These are phyloP conservation scores for Backusella morwellensis DNA, from an alignment of 192 early-diverging fungal genomes.

Conservation along the genomic window DNA sequence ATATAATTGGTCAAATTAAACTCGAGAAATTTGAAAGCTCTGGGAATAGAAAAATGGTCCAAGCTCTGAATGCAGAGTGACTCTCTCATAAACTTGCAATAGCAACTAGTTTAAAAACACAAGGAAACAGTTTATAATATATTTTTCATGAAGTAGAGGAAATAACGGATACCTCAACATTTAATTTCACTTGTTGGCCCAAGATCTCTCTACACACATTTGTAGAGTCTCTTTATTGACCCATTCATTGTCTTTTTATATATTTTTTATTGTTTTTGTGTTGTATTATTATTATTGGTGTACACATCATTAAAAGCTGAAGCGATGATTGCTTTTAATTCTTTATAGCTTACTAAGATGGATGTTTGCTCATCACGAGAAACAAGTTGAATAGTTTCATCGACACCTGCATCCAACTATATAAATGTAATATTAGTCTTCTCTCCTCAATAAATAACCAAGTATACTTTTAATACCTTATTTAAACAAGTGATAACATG, in stretches of 20 bases:
- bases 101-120: too few species aligned
- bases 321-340: constrained; percentile 92
- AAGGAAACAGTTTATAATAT: too few species aligned
- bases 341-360: constrained; percentile 93
- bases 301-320: constrained; percentile 81
- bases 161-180: too few species aligned
- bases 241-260: background rate
- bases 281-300: background rate
- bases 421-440: background rate
- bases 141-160: too few species aligned
- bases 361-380: constrained; percentile 97
- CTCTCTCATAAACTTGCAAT: too few species aligned
- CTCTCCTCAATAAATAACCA: constrained; percentile 3
- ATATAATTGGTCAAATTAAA: too few species aligned
- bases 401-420: constrained; percentile 91
- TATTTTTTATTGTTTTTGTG: background rate
- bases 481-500: constrained; percentile 95
- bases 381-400: constrained; percentile 92
- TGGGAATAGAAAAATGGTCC: too few species aligned
- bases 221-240: background rate
- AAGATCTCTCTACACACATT: too few species aligned
- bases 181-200: too few species aligned
- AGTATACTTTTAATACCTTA: constrained; percentile 58
- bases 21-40: too few species aligned
- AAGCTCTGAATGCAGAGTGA: too few species aligned